A percentile compares a stretch with the other conserved stretches of the same genome.
Evolutionary conservation across 2,329 filamentous ascomycete genomes (phyloP).

Genomic region (Pseudofabraea citricarpa): DNA sequence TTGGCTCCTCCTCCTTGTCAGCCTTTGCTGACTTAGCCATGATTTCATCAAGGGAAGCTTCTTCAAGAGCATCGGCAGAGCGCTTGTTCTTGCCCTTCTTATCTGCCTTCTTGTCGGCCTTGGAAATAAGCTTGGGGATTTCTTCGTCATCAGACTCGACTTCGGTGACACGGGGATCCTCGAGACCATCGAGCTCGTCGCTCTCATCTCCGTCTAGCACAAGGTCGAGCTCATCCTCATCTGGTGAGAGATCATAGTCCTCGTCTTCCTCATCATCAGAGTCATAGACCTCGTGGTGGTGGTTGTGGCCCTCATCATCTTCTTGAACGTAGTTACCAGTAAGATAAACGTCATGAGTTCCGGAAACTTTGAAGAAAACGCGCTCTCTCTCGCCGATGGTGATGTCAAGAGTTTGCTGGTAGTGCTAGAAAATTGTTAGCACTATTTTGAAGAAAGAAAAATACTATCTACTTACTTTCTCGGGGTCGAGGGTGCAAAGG

Average conservation of each 20-base stretch:
- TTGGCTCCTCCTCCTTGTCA: slow-evolving; percentile 64
- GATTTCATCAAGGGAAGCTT: slow-evolving; percentile 73
- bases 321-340: slow-evolving; percentile 93
- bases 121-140: slow-evolving; percentile 52
- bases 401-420: slow-evolving; percentile 93
- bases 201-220: slow-evolving; percentile 55
- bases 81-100: slow-evolving; percentile 91
- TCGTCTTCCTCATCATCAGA: slow-evolving; percentile 60
- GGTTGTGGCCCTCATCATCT: slow-evolving; percentile 49
- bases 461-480: slow-evolving; percentile 71
- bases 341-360: slow-evolving; percentile 85
- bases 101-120: slow-evolving; percentile 27
- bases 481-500: slow-evolving; percentile 90
- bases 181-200: slow-evolving; percentile 73
- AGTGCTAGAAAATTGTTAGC: slow-evolving; percentile 57
- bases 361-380: slow-evolving; percentile 87
- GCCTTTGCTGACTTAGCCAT: slow-evolving; percentile 77
- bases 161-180: slow-evolving; percentile 79
- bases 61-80: slow-evolving; percentile 65
- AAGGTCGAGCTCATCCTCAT: slow-evolving; percentile 68
- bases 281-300: slow-evolving; percentile 55
- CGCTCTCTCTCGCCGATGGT: slow-evolving; percentile 83
- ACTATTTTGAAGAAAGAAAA: slow-evolving; percentile 2
- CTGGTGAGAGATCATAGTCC: slow-evolving; percentile 77
- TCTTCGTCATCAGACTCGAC: slow-evolving; percentile 76